These are phyloP conservation scores for Citrus sinensis DNA, from an alignment of 345 rosid genomes.

Conservation along the genomic window DVS_A1.0 CM039163.1:26147501-26148000, in stretches of 20 bases:
- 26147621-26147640: neutral
- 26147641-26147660: neutral
- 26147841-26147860: neutral
- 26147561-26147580: neutral
- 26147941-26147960: neutral
- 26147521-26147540: neutral
- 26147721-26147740: neutral
- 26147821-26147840: neutral
- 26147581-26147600: neutral
- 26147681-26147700: neutral
- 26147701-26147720: neutral
- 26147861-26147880: neutral
- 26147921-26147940: neutral
- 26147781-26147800: neutral
- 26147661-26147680: neutral
- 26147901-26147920: neutral
- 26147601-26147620: constrained; percentile 1
- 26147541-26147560: neutral
- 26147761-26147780: neutral
- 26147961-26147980: too few relatives aligned
- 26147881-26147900: neutral
- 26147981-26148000: neutral
- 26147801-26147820: neutral
- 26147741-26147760: neutral
- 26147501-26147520: neutral